A percentile compares a stretch with the other conserved stretches of the same genome.
phyloP scores from a whole-genome alignment of 2,329 filamentous ascomycete genomes.

The Aspergillus chevalieri region DNA sequence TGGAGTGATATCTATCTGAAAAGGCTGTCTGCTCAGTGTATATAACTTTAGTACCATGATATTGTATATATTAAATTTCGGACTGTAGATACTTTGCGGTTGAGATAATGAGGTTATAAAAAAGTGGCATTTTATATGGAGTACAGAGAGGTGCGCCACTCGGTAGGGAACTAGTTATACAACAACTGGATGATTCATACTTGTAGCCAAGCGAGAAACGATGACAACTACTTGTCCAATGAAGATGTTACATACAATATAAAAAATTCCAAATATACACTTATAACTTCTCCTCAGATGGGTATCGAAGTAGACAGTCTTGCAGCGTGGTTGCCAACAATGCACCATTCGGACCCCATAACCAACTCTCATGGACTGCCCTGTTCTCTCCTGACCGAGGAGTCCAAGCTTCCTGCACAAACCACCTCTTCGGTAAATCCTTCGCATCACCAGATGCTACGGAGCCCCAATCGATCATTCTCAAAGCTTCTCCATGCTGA shows the following conservation, averaged over 20 bases:
- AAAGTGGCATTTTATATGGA: no score
- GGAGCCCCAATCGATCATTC: conserved; percentile 35
- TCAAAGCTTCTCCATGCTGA: conserved; percentile 32
- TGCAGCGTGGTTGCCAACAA: conserved; percentile 46
- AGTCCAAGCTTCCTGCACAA: conserved; percentile 45
- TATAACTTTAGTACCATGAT: no score
- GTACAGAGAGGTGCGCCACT: no score
- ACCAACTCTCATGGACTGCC: conserved; percentile 41
- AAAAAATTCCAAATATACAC: background rate
- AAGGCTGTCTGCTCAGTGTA: no score
- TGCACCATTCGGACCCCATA: conserved; percentile 39
- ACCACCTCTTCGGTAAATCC: conserved; percentile 37
- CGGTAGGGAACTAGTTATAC: no score
- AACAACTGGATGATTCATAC: no score
- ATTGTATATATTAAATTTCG: no score
- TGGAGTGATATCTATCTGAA: no score
- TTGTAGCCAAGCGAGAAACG: no score
- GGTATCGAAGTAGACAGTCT: conserved; percentile 43
- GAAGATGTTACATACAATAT: background rate
- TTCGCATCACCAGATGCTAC: conserved; percentile 6
- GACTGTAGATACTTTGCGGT: no score
- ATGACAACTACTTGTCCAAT: no score
- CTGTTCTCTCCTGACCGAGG: conserved; percentile 41
- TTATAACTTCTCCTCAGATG: conserved; percentile 17
- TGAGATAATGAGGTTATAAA: no score